Evolutionary conservation across 192 early-diverging fungal species (phyloP), one percentile per base, ranked within the genome.

Genomic region (Helicostylum pulchrum): DNA sequence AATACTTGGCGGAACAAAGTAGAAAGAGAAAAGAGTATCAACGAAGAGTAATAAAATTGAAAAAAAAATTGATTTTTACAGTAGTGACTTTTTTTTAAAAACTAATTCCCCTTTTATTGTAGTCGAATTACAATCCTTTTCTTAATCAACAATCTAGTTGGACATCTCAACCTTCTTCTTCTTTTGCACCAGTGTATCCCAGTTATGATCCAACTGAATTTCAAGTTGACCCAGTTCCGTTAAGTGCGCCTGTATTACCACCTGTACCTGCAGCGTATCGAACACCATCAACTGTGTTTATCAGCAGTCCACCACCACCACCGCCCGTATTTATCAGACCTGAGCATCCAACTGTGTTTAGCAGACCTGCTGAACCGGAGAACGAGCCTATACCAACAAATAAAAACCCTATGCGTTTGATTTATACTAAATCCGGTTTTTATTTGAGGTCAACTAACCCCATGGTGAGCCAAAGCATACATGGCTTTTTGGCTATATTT

Each of bases 341-440:
- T 26, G 26, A 26, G 26, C 26, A 26, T 26, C 26, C 26, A 2
- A 2, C 26, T 26, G 26, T 26, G 26, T 26, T 6, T 44, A 66
- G 2, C 32, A 32, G 19, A 26, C 26, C 26, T 26, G 50, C 9
- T 26, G 32, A 50, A 26, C 55, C 53, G 7, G 26, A 57, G 7
- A 15, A 45, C 6, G 20, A 58, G 11, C 20, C 6, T 14, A 3
- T 14, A 39, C 53, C 53, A 55, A 32, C 44, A 7, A 64, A 45
- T 21, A 45, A 58, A 56, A 46, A 66, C 19, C 53, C 26, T 48
- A 46, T 66, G 10, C 17, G 47, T 15, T 20, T 69, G 2, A 56
- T 69, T 4, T 69, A 69, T 56, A 60, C 61, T 36, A 69, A 69
- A 15, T 69, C 67, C 19, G 61, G 61, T 11, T 69, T 69, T 26